These are phyloP conservation scores for Piromyces finnis DNA, from an alignment of 192 early-diverging fungal genomes.

Conservation along the genomic window DNA sequence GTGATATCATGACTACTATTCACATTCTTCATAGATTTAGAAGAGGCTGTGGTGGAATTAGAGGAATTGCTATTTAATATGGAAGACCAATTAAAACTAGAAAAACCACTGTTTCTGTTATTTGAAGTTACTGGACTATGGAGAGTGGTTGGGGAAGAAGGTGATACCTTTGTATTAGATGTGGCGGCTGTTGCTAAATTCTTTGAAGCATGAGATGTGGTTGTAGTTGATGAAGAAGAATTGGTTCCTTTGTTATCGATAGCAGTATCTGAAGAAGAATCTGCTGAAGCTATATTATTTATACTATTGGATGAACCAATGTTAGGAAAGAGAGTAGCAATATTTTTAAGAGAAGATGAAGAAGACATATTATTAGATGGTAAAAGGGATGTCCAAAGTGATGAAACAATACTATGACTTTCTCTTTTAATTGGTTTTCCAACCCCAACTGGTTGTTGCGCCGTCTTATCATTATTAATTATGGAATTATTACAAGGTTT, in stretches of 20 bases:
- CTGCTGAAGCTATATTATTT: not conserved
- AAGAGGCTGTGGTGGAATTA: too few species aligned
- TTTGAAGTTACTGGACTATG: not conserved
- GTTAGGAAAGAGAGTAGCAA: not conserved
- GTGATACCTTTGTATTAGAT: too few species aligned
- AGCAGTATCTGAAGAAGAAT: not conserved
- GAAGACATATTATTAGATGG: not conserved
- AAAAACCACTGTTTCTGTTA: not conserved
- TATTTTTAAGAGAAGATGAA: not conserved
- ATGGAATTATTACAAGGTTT: conserved; percentile 6
- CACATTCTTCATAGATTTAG: not conserved
- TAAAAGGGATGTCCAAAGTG: not conserved
- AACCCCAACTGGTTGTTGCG: conserved; percentile 3
- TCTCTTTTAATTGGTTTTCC: conserved; percentile 6
- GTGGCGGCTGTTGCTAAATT: too few species aligned
- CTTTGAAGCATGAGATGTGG: too few species aligned
- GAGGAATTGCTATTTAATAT: not conserved
- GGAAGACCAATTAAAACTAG: not conserved
- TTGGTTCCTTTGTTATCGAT: too few species aligned
- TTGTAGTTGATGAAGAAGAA: not conserved
- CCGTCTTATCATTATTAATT: conserved; percentile 1
- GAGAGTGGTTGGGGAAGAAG: too few species aligned
- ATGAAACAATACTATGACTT: conserved; percentile 8
- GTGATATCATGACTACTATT: not conserved
- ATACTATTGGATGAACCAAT: not conserved